A percentile compares a stretch with the other conserved stretches of the same genome.
Conservation (phyloP, 805 yeast genomes). For the Saturnispora sanitii region DNA sequence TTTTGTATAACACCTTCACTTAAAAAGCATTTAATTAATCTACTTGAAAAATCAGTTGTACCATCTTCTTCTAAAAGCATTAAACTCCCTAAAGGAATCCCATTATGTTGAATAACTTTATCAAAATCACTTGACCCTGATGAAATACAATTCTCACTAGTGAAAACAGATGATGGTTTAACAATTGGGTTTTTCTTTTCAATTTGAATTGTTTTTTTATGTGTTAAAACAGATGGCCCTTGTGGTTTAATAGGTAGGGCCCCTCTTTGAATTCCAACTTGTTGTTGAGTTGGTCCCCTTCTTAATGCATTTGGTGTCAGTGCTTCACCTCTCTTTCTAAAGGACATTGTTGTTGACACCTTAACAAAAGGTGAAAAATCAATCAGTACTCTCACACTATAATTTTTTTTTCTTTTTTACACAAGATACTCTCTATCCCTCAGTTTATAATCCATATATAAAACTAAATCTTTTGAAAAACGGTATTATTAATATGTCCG, state of each 20-base stretch:
- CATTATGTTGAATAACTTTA: constrained; percentile 65
- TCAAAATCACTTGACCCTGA: constrained; percentile 77
- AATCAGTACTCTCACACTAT: background rate
- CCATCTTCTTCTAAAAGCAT: constrained; percentile 74
- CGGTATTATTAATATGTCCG: too few species aligned
- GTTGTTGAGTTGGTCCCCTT: constrained; percentile 6
- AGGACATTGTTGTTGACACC: constrained; percentile 49
- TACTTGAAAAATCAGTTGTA: constrained; percentile 77
- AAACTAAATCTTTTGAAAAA: too few species aligned
- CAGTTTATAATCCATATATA: too few species aligned
- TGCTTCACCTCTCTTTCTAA: constrained; percentile 48
- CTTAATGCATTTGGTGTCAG: constrained; percentile 18
- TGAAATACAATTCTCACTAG: constrained; percentile 68
- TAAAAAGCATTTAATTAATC: constrained; percentile 57
- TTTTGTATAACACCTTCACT: constrained; percentile 70
- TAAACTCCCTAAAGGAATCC: constrained; percentile 70
- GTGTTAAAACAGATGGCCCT: background rate
- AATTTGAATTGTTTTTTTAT: background rate
- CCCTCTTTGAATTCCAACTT: constrained; percentile 1
- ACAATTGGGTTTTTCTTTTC: constrained; percentile 42
- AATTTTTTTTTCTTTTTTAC: background rate
- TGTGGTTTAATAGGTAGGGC: background rate
- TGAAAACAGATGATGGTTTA: constrained; percentile 58
- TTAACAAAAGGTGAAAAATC: background rate
- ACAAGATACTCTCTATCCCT: too few species aligned